A percentile compares a stretch with the other conserved stretches of the same genome.
Conservation (phyloP, 2,329 filamentous ascomycete genomes). For the Trichoderma endophyticum region DNA sequence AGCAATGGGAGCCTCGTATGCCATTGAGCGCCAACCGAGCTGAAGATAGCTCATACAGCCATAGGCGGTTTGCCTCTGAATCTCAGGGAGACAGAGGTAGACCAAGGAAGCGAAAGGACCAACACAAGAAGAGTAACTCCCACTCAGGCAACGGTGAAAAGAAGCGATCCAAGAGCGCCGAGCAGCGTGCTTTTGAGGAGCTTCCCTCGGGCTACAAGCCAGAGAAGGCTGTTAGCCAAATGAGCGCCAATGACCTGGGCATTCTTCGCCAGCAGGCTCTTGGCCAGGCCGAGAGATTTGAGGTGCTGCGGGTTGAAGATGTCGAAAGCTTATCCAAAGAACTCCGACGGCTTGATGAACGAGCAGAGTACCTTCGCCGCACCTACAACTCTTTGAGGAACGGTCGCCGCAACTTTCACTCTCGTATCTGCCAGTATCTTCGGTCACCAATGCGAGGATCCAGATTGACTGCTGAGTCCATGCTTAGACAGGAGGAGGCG, state of each 20-base stretch:
- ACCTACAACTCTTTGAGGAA: slow-evolving; percentile 72
- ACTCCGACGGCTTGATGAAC: slow-evolving; percentile 71
- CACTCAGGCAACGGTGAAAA: slow-evolving; percentile 39
- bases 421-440: slow-evolving; percentile 73
- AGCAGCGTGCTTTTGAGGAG: slow-evolving; percentile 57
- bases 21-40: neutral
- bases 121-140: slow-evolving; percentile 36
- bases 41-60: slow-evolving; percentile 28
- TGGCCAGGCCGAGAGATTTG: slow-evolving; percentile 60
- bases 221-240: slow-evolving; percentile 47
- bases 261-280: slow-evolving; percentile 58
- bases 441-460: slow-evolving; percentile 63
- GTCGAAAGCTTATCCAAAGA: slow-evolving; percentile 68
- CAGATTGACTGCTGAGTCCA: slow-evolving; percentile 69
- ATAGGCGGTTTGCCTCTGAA: slow-evolving; percentile 56
- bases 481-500: slow-evolving; percentile 77
- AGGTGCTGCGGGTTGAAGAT: slow-evolving; percentile 60
- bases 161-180: slow-evolving; percentile 47
- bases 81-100: slow-evolving; percentile 58
- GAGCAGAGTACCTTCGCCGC: slow-evolving; percentile 72
- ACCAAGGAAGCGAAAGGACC: slow-evolving; percentile 53
- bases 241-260: slow-evolving; percentile 48
- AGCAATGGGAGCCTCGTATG: slow-evolving; percentile 41
- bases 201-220: slow-evolving; percentile 58
- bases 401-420: slow-evolving; percentile 74